phyloP scores from a whole-genome alignment of 2,329 filamentous ascomycete genomes.

The Phyllosticta citrichinensis region DNA sequence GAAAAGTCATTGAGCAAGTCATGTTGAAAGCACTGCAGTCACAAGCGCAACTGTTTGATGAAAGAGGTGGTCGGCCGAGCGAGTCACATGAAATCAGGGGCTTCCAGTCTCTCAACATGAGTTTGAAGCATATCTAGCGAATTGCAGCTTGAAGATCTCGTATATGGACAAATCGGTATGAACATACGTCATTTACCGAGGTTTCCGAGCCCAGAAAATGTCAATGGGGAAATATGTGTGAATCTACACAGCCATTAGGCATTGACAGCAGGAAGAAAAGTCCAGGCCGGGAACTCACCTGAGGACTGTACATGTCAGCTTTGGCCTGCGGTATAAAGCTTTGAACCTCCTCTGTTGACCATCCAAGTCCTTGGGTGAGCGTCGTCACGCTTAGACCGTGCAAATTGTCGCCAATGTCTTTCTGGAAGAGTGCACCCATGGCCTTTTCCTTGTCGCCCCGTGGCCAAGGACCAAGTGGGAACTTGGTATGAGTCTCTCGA shows the following conservation, averaged over 20 bases:
- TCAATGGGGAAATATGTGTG: conserved; percentile 7
- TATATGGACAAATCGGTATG: too few relatives aligned
- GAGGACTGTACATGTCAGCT: conserved; percentile 12
- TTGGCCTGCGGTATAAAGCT: conserved; percentile 12
- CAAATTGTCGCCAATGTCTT: conserved; percentile 18
- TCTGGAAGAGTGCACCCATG: conserved; percentile 32
- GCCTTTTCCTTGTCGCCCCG: conserved; percentile 41
- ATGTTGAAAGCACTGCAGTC: too few relatives aligned
- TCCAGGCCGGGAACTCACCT: neutral
- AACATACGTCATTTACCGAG: neutral
- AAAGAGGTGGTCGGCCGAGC: too few relatives aligned
- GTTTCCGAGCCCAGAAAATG: conserved; percentile 4
- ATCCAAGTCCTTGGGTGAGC: conserved; percentile 16
- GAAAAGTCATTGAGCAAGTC: too few relatives aligned
- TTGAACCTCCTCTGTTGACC: conserved; percentile 14
- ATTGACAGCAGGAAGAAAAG: neutral
- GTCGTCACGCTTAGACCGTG: conserved; percentile 15
- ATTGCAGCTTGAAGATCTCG: too few relatives aligned
- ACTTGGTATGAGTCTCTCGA: conserved; percentile 22
- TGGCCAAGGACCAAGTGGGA: conserved; percentile 37
- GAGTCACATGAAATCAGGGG: too few relatives aligned
- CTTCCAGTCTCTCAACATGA: too few relatives aligned
- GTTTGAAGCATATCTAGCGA: too few relatives aligned
- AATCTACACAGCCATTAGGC: neutral
- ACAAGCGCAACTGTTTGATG: too few relatives aligned